Percentiles rank a stretch among this genome's conserved stretches.
Conservation (phyloP, 176 grass and related monocot species). For the Rhynchospora tenuis region DNA sequence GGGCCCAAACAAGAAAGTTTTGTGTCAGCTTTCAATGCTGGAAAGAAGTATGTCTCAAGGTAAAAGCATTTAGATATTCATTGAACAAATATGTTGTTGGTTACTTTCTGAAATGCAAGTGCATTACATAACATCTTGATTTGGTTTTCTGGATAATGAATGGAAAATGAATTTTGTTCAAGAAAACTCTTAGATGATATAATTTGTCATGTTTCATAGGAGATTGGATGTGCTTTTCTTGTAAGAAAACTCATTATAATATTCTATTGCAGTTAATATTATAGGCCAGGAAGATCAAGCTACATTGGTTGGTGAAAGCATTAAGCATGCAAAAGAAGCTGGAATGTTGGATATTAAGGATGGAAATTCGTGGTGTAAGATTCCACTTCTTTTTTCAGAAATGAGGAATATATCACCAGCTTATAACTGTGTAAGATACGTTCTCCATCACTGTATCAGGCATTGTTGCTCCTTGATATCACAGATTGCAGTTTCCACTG, state of each 20-base stretch:
- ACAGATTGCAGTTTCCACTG: background rate
- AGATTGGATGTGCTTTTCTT: background rate
- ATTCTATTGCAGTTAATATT: conserved; percentile 4
- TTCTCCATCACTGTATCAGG: background rate
- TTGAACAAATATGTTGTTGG: background rate
- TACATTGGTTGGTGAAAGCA: conserved; percentile 80
- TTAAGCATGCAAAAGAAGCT: conserved; percentile 92
- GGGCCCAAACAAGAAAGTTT: conserved; percentile 81
- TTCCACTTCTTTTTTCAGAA: conserved; percentile 30
- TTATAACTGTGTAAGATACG: background rate
- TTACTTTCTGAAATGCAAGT: background rate
- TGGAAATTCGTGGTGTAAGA: conserved; percentile 98
- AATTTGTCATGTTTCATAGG: background rate
- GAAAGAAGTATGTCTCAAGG: conserved; percentile 97
- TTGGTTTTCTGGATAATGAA: background rate
- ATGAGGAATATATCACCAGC: background rate
- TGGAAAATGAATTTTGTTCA: background rate
- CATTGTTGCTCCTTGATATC: background rate
- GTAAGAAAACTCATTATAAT: background rate
- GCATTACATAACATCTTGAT: background rate
- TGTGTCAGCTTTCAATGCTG: conserved; percentile 90
- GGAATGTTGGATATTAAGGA: conserved; percentile 87
- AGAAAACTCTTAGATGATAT: background rate
- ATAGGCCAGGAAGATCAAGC: conserved; percentile 61
- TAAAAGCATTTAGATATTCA: conserved; percentile 25